Evolutionary conservation across 1,139 yeast genomes (phyloP).

Genomic region (Yamadazyma songkhlaensis): DNA sequence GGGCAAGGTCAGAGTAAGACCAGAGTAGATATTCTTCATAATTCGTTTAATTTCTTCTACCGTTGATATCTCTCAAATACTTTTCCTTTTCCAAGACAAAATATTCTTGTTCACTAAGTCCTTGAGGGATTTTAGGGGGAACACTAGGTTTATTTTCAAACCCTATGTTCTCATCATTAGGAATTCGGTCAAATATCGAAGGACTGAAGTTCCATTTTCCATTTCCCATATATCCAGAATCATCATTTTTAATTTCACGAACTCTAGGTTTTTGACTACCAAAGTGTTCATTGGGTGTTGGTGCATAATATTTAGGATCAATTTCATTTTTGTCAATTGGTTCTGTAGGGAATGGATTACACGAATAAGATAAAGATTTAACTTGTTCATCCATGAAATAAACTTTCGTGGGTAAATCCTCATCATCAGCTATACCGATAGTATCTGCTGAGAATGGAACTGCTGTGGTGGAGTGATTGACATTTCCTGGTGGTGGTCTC

Average conservation of each 20-base stretch:
- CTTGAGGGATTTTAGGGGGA: conserved; percentile 56
- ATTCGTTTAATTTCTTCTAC: conserved; percentile 20
- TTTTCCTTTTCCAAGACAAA: conserved; percentile 42
- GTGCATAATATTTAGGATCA: conserved; percentile 46
- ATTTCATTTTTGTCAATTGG: conserved; percentile 32
- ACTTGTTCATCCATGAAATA: conserved; percentile 35
- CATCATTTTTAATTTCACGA: conserved; percentile 25
- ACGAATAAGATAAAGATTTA: conserved; percentile 24
- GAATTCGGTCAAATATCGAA: conserved; percentile 33
- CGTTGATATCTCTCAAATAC: conserved; percentile 43
- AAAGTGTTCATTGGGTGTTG: conserved; percentile 43
- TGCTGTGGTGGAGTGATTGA: conserved; percentile 16
- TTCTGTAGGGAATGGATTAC: conserved; percentile 18
- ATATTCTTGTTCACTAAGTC: conserved; percentile 47
- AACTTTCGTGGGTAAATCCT: conserved; percentile 32
- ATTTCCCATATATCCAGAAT: conserved; percentile 38
- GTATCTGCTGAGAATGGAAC: conserved; percentile 48
- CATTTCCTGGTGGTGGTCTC: conserved; percentile 24
- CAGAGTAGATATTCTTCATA: not conserved
- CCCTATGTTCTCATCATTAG: conserved; percentile 24
- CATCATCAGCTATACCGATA: conserved; percentile 34
- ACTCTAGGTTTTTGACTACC: conserved; percentile 19
- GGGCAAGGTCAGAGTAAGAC: not conserved
- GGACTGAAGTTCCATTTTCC: conserved; percentile 44
- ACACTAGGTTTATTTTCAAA: conserved; percentile 38